Evolutionary conservation across 1,284 basidiomycete genomes (phyloP), one percentile per base, ranked within the genome.

Genomic region (Neolentinus lepideus): DNA sequence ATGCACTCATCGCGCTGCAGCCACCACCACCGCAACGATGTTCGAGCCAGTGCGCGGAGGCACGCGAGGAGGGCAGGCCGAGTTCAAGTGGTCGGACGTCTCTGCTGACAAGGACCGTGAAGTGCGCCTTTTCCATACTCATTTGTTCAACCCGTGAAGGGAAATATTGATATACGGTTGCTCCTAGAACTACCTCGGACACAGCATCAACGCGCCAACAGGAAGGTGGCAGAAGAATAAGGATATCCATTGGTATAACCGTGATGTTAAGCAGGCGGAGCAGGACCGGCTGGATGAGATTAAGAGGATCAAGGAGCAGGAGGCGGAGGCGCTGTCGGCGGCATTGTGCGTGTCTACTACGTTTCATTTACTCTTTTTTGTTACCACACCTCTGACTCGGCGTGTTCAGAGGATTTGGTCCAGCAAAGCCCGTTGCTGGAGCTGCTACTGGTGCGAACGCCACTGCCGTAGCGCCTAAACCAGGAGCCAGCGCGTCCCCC

Each of bases 151-250:
- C 19, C 9, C 24, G 19, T 9, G 11, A 11, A 9, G 51, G 19
- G 52, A 54, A 1, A 51, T 36, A 21, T 50, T 59, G 43, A 24
- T 36, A 11, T 3, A 53, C 45, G n/a, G 48, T 9, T 51, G 12
- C 10, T 24, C 26, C 29, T 68, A 94, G 85, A 88, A 94, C 69
- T 95, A 95, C 67, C 83, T 96, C 1, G 93, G 93, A 3, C 89
- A 93, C 65, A 92, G 92, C 59, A 85, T 95, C 70, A 94, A 95
- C 64, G 93, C 92, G 1, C 93, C 93, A 0, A 91, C 90, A 1
- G 93, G 94, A 2, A 77, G 94, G 59, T 96, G 93, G 93, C 93
- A 96, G 71, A 94, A 94, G 73, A 92, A 92, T 74, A 93, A 94
- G 67, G 93, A 96, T 64, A 75, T 96, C 19, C 93, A 96, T 66